phyloP scores from a whole-genome alignment of 768 basidiomycete species.

The Podaxis sp. region DNA sequence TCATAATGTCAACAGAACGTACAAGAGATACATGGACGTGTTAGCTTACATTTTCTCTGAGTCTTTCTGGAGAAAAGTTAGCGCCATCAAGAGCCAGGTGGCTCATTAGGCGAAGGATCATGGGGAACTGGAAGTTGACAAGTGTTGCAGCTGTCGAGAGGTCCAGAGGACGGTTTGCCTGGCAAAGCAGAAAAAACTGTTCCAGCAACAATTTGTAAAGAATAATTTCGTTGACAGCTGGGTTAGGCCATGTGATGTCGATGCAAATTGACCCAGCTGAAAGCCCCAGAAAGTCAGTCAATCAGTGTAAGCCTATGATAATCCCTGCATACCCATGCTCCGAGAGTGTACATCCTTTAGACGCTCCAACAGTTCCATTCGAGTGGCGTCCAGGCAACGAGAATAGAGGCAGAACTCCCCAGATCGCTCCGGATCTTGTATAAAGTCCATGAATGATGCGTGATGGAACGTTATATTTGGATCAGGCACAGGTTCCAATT shows the following conservation, averaged over 20 bases:
- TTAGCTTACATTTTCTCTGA: background rate
- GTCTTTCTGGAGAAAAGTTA: background rate
- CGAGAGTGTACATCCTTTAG: background rate
- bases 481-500: background rate
- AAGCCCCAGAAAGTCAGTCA: background rate
- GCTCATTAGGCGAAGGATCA: background rate
- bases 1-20: background rate
- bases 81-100: background rate
- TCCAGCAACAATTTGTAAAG: background rate
- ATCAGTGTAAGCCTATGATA: background rate
- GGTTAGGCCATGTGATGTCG: background rate
- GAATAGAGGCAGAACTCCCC: background rate
- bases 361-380: background rate
- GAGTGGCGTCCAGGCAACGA: background rate
- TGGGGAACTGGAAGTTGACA: background rate
- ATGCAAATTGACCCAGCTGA: background rate
- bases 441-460: conserved; percentile 7
- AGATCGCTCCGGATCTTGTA: background rate
- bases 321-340: background rate
- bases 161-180: background rate
- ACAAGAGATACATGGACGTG: background rate
- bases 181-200: background rate
- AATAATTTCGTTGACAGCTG: background rate
- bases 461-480: background rate
- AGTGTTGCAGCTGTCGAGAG: background rate